Evolutionary conservation across 805 yeast genomes (phyloP).

Genomic region (Candida alai): DNA sequence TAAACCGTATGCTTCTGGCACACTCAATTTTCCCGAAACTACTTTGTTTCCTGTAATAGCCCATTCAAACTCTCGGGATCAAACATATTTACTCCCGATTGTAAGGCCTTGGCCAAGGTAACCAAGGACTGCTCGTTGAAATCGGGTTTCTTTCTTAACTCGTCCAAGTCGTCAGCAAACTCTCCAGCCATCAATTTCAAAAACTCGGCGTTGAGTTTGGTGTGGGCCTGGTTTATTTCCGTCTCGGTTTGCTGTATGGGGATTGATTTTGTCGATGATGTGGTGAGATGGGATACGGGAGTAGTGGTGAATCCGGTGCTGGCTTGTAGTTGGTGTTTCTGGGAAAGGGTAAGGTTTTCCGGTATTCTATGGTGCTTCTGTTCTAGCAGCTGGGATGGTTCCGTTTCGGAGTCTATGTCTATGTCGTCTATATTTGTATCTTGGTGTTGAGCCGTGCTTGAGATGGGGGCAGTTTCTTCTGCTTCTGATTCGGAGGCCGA

Average conservation of each 20-base stretch:
- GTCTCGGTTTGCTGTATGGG: conserved; percentile 4
- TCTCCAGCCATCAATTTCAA: conserved; percentile 52
- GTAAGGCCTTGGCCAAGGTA: conserved; percentile 53
- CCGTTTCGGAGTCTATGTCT: conserved; percentile 26
- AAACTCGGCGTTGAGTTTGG: conserved; percentile 46
- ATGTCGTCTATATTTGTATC: conserved; percentile 26
- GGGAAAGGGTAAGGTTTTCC: conserved; percentile 16
- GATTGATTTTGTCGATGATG: conserved; percentile 13
- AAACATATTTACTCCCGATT: conserved; percentile 56
- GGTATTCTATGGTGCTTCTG: conserved; percentile 13
- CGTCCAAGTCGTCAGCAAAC: conserved; percentile 60
- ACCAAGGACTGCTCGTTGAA: conserved; percentile 55
- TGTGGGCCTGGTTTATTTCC: conserved; percentile 18
- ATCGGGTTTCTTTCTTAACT: conserved; percentile 59
- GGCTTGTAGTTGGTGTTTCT: conserved; percentile 17
- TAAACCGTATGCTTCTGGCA: no score
- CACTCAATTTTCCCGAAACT: no score
- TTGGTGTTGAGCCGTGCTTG: conserved; percentile 10
- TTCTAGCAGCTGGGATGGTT: no score
- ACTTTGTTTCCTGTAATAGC: no score
- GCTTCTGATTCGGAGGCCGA: conserved; percentile 16
- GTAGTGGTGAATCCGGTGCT: conserved; percentile 24
- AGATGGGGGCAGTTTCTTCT: conserved; percentile 11
- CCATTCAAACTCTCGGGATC: conserved; percentile 47
- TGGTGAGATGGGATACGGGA: conserved; percentile 14